Evolutionary conservation across 2,329 filamentous ascomycete species (phyloP), one percentile per base, ranked within the genome.

Genomic region (Pseudopyricularia cyperi): DNA sequence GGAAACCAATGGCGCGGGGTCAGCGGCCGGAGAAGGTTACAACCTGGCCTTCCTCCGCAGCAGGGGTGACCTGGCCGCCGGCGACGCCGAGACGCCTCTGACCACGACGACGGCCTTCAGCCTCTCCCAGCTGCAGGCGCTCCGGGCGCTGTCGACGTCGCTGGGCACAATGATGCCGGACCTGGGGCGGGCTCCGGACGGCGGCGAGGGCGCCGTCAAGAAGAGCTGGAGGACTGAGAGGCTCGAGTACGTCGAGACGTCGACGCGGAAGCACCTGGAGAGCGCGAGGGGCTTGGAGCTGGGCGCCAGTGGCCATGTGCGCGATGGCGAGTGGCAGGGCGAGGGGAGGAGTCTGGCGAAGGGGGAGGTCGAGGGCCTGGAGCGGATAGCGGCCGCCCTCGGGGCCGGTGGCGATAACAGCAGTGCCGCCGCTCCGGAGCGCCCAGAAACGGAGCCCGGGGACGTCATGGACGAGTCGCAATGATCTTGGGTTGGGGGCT

Each of bases 181-280:
- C 54, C 68, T 94, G 28, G 65, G 51, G 52, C 28, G 50, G 48
- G 55, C 56, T 30, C 9, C n/a, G 9, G 33, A 46, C 49, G 44
- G 44, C n/a, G 53, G 55, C 12, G 55, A 66, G 3, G 63, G 65
- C 28, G 65, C 65, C 3, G 62, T 63, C 30, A 53, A 60, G 59
- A 73, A 75, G 61, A 76, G 75, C 46, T 87, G 81, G 70, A 76
- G 82, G 37, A 77, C 82, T 51, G 82, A 93, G 64, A 74, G 91
- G 55, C 75, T 84, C 53, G 78, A 85, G 57, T 97, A 97, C 64
- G 82, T 97, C 48, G 90, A 96, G 67, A 77, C 77, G 52, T 83
- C 89, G 61, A 87, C 87, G 50, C 74, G 80, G 58, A 76, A 85
- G 54, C 87, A 94, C 63, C 70, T 96, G 39, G 87, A 95, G 68